Base-by-base conservation (phyloP, 768 basidiomycete species). In the Amanita fuliginea region DNA sequence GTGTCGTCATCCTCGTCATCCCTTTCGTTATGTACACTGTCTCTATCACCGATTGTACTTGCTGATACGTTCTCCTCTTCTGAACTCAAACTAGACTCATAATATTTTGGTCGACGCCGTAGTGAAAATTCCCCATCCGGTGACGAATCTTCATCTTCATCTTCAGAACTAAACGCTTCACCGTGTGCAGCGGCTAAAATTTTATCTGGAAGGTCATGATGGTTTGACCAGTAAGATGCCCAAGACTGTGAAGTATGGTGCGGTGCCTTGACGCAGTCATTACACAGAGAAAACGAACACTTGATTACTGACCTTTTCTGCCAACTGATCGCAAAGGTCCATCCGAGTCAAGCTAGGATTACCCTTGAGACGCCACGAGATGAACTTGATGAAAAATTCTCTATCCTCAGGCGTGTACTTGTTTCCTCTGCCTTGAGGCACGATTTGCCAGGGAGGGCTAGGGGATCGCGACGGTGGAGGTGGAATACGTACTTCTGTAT, bases 401-500 rank as follows among this genome's bases (percentile, higher is more conserved):
- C 74, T 73, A 57, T 87, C 85, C 55, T 80, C 80, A 21, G 71
- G 64, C 1, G 84, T 86, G 57, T 80, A 87, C 60, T 65, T 78
- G 53, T 82, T 74, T 43, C 83, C 81, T 49, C 72, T 63, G 10
- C 67, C 71, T 46, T 63, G 56, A 39, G 66, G 68, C 47, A 80
- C 66, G 22, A 80, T 59, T 49, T 61, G 61, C 7, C 70, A 72
- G 6, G 84, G 85, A 19, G 85, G 84, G 2, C 71, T 77, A 1
- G 85, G 85, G n/a, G 80, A 78, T 41, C 81, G 77, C 18, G 78
- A 78, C 1, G 84, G 83, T 11, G 81, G 78, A 6, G 70, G 68
- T 5, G 82, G 84, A 28, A 81, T 67, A 54, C 69, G 73, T 47
- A 82, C 66, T 42, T 78, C 74, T 42, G 76, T 68, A 57, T 82